These are phyloP conservation scores for Tricholomella constricta DNA, from an alignment of 768 basidiomycete genomes.

Conservation along the genomic window DNA sequence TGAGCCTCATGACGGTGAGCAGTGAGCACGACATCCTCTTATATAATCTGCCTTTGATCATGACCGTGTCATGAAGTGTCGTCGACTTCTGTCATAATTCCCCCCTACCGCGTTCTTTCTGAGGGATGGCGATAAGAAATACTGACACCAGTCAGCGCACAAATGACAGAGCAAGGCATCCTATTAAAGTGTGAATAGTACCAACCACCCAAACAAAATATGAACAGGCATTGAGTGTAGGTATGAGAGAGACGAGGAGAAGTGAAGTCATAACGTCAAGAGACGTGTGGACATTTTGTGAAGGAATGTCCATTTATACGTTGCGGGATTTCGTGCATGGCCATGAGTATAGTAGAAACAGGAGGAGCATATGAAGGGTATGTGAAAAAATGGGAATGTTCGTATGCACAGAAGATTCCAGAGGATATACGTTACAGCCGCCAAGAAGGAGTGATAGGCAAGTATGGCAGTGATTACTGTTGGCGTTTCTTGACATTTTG, in stretches of 20 bases:
- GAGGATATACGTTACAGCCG: constrained; percentile 22
- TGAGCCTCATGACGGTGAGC: constrained; percentile 13
- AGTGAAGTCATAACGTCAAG: constrained; percentile 35
- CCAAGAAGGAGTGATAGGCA: constrained; percentile 14
- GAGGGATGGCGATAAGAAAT: too few relatives aligned
- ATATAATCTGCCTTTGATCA: constrained; percentile 25
- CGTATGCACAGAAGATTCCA: constrained; percentile 20
- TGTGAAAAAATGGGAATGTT: constrained; percentile 25
- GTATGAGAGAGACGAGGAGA: constrained; percentile 22
- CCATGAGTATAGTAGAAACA: constrained; percentile 37
- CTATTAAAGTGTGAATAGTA: constrained; percentile 25
- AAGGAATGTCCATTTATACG: constrained; percentile 34
- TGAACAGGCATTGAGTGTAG: constrained; percentile 24
- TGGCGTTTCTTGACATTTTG: constrained; percentile 96
- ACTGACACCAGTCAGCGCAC: too few relatives aligned
- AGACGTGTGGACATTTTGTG: constrained; percentile 31
- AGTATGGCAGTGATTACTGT: constrained; percentile 44
- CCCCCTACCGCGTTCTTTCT: too few relatives aligned
- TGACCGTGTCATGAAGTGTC: background rate
- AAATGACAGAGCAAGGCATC: constrained; percentile 13
- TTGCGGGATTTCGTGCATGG: constrained; percentile 41
- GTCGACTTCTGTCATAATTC: too few relatives aligned
- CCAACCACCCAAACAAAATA: constrained; percentile 23
- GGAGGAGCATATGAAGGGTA: constrained; percentile 34
- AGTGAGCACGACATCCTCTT: constrained; percentile 41